These are phyloP conservation scores for Ascochyta viciae-villosae DNA, from an alignment of 2,329 filamentous ascomycete genomes.

Conservation along the genomic window DNA sequence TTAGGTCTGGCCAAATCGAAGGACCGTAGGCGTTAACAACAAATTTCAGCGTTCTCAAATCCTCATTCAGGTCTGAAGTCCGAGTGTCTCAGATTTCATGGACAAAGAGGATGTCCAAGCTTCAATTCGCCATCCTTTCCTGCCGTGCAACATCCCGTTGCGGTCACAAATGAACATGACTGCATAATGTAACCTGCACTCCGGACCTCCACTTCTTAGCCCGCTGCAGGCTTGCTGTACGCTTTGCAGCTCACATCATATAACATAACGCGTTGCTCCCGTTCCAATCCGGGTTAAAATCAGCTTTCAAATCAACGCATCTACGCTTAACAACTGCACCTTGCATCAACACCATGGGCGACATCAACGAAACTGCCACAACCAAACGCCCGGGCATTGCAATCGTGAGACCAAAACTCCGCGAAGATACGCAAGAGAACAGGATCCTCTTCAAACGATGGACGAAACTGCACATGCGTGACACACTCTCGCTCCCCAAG, in stretches of 20 bases:
- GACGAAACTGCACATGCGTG: constrained; percentile 14
- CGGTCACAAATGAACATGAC: neutral
- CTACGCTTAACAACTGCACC: neutral
- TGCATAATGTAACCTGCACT: neutral
- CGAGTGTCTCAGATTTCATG: neutral
- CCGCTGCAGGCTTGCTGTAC: neutral
- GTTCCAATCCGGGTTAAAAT: too few species aligned
- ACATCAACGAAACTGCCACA: neutral
- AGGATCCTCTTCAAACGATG: constrained; percentile 7
- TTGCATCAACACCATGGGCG: neutral
- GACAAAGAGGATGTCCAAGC: neutral
- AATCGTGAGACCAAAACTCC: constrained; percentile 5
- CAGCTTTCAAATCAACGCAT: neutral
- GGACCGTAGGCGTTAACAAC: neutral
- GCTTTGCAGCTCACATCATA: too few species aligned
- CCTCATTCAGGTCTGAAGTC: too few species aligned
- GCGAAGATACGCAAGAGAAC: constrained; percentile 3
- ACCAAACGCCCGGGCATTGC: constrained; percentile 12
- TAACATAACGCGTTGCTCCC: too few species aligned
- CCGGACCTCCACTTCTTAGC: neutral
- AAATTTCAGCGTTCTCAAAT: too few species aligned
- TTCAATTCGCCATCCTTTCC: neutral
- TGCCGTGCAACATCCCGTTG: neutral
- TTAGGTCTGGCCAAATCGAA: neutral
- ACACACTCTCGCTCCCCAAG: neutral